Base-by-base conservation (phyloP, 768 basidiomycete species). In the Rhodotorula taiwanensis region DNA sequence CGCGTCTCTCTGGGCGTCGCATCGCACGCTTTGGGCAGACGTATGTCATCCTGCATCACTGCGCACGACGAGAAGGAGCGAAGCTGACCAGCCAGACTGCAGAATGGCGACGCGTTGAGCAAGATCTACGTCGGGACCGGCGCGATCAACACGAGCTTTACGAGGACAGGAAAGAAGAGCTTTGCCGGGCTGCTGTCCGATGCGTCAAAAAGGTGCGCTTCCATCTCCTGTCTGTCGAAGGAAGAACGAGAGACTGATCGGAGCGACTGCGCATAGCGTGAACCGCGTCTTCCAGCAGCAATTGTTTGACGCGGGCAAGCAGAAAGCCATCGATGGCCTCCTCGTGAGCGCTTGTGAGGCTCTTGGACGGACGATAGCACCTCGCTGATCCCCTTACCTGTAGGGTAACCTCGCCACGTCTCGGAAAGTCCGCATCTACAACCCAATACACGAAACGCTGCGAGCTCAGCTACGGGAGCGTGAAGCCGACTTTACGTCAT, bases 261-360 rank as follows among this genome's bases (percentile, higher is more conserved):
- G 3, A 21, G 0, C 16, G 16, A 11, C n/a, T n/a, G n/a, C 16
- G 6, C 27, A 20, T 14, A 64, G 63, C 33, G 72, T 72, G 21
- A 64, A 67, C n/a, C 83, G 94, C 63, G 93, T 93, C 42, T 99
- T 97, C 72, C 94, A 97, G 72, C 95, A 93, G 72, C 97, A 97
- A 74, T 95, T 99, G 74, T 88, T 93, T 72, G 95, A 99, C 74
- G 88, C 89, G 74, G 84, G 82, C 42, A 99, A 99, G 74, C 95
- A 99, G 72, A 75, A 82, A 5, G 91, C 93, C 0, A 98, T 98
- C 64, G 95, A 99, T 74, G 87, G 91, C 82, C 88, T 98, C 72
- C 79, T 99, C 71, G 94, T 93, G 58, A 48, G 84, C 76, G 59
- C 64, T 14, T 30, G 53, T 30, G 52, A 33, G 44, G 36, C 30